Base-by-base conservation (phyloP, 1,284 basidiomycete species). In the Malassezia brasiliensis region DNA sequence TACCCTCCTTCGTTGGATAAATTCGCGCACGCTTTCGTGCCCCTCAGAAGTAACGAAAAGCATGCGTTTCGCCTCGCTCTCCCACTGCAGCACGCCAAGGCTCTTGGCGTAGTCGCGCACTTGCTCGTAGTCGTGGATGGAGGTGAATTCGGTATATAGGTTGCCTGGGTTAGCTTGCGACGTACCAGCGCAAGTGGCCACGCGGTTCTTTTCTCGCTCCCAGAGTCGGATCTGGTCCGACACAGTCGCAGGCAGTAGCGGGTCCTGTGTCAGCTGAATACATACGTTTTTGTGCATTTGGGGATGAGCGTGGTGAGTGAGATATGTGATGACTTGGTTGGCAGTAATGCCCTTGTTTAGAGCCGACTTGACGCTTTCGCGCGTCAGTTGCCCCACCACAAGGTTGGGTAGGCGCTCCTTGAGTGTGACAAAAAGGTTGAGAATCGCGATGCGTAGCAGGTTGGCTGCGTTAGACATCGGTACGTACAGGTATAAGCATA, bases 171-270 rank as follows among this genome's bases (percentile, higher is more conserved):
- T 25, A 41, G 28, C n/a, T 14, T 74, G 2, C 14, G 22, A n/a
- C 56, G 52, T 51, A 39, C 68, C 90, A 12, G 56, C 15, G 10
- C 63, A 60, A 37, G 65, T 58, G 35, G 60, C 85, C 2, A 98
- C 79, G 47, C 94, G 82, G 75, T 96, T 91, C 76, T 87, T 85
- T 78, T 98, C 94, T 50, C 91, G 80, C 76, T 99, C 93, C 93
- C 94, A 99, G 15, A 98, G 79, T 50, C 94, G 84, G 63, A 99
- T 88, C 77, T 98, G 94, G 77, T 99, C 94, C 66, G 96, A 90
- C 0, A 96, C 91, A 0, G 93, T 96, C 36, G 93, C 88, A 28
- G 90, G 90, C 14, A 96, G 79, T 5, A 94, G 79, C 5, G 90
- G 89, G 69, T 88, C 88, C 85, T 90, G 68, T 3, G 17, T 50